Percentiles rank a stretch among this genome's conserved stretches.
Evolutionary conservation across 768 basidiomycete species (phyloP).

Genomic region (Lentinula edodes): DNA sequence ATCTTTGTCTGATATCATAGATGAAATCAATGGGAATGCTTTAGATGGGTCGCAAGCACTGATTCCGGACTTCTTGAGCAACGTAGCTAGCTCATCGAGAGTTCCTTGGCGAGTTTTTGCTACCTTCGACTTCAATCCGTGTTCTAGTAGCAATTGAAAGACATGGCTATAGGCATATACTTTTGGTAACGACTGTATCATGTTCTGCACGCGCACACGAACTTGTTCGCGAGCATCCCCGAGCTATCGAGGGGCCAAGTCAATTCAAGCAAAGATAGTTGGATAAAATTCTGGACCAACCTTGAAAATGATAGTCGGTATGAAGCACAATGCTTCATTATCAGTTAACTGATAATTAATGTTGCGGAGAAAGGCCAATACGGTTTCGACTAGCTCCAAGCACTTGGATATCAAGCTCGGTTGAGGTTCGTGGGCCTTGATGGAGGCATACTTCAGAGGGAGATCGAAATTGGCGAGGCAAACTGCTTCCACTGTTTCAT

Average conservation of each 20-base stretch:
- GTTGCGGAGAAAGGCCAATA: conserved; percentile 69
- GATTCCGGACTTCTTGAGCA: conserved; percentile 81
- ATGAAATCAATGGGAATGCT: conserved; percentile 71
- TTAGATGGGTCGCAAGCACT: conserved; percentile 76
- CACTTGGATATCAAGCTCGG: conserved; percentile 86
- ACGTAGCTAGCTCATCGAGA: conserved; percentile 71
- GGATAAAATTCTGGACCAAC: conserved; percentile 31
- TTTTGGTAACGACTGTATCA: conserved; percentile 80
- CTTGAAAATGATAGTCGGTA: conserved; percentile 88
- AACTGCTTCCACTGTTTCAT: conserved; percentile 53
- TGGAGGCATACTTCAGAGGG: conserved; percentile 87
- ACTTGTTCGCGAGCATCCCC: conserved; percentile 88
- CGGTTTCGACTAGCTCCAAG: conserved; percentile 77
- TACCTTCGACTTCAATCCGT: conserved; percentile 86
- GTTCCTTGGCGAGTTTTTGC: conserved; percentile 87
- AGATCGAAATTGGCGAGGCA: conserved; percentile 88
- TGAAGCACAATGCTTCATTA: conserved; percentile 79
- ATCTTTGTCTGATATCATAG: conserved; percentile 86
- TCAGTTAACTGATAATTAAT: conserved; percentile 79
- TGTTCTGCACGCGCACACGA: conserved; percentile 71
- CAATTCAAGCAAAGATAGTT: not conserved
- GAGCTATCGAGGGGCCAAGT: conserved; percentile 46
- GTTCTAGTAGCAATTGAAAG: conserved; percentile 81
- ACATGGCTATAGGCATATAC: conserved; percentile 92
- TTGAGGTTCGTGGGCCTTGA: conserved; percentile 86